Evolutionary conservation across 1,139 yeast species (phyloP).

Genomic region (Pichia kudriavzevii): DNA sequence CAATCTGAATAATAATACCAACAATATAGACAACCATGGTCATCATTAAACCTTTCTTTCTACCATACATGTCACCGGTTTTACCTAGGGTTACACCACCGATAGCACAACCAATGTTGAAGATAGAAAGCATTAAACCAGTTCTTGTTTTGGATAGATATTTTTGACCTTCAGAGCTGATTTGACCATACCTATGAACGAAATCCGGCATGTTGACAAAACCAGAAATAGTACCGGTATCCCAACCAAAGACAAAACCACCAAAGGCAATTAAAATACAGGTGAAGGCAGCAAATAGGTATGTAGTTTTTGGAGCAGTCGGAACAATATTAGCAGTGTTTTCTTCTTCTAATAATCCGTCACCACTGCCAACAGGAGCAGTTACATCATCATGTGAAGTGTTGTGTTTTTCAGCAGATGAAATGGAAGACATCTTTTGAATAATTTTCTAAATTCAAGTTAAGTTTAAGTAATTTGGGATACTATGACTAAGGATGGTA

Average conservation of each 20-base stretch:
- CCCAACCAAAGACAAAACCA: constrained; percentile 69
- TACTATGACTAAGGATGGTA: too few species aligned
- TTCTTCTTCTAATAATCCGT: too few species aligned
- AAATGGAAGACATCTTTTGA: too few species aligned
- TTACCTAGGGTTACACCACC: constrained; percentile 56
- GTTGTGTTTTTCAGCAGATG: too few species aligned
- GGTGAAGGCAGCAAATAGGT: constrained; percentile 21
- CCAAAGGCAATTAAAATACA: constrained; percentile 55
- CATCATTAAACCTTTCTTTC: constrained; percentile 51
- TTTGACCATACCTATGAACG: constrained; percentile 41
- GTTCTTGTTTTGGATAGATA: constrained; percentile 48
- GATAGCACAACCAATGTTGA: constrained; percentile 66
- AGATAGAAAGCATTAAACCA: constrained; percentile 59
- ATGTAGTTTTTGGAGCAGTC: constrained; percentile 11
- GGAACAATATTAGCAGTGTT: constrained; percentile 12
- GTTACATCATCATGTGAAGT: too few species aligned
- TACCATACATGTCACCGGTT: constrained; percentile 52
- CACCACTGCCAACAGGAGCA: too few species aligned
- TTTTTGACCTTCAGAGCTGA: constrained; percentile 27
- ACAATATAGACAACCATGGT: constrained; percentile 52
- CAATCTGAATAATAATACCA: constrained; percentile 59
- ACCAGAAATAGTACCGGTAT: constrained; percentile 76
- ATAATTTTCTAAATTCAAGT: too few species aligned
- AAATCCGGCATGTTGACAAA: constrained; percentile 67
- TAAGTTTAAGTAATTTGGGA: too few species aligned